A percentile compares a stretch with the other conserved stretches of the same genome.
These are phyloP conservation scores for Oehlia diaphana DNA, from an alignment of 192 early-diverging fungal genomes.

Conservation along the genomic window DNA sequence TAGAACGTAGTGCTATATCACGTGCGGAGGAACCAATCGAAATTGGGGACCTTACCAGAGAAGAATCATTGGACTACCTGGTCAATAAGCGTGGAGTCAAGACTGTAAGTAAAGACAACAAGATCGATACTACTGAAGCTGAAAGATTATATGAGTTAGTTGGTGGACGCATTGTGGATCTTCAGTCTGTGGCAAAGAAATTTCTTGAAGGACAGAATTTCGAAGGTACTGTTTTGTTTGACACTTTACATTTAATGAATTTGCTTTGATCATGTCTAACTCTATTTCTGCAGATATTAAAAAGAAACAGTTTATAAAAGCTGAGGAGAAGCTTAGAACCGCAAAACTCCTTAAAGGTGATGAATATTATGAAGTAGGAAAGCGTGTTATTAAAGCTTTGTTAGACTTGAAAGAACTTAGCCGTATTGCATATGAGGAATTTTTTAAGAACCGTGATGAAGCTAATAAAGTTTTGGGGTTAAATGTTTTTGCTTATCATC, in stretches of 20 bases:
- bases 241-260: background rate
- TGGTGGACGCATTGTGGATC: background rate
- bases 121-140: background rate
- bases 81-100: too few relatives aligned
- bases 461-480: background rate
- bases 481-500: slow-evolving; percentile 1
- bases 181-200: background rate
- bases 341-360: background rate
- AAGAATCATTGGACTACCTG: background rate
- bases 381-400: background rate
- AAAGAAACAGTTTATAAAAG: background rate
- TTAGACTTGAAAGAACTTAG: background rate
- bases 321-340: background rate
- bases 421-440: background rate
- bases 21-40: too few relatives aligned
- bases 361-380: background rate
- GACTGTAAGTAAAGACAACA: background rate
- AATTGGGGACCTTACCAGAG: too few relatives aligned
- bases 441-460: background rate
- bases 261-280: too few relatives aligned
- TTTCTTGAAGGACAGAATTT: background rate
- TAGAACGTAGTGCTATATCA: too few relatives aligned
- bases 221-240: background rate
- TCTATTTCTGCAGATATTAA: background rate
- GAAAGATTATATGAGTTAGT: background rate